Base-by-base conservation (phyloP, 495 filamentous ascomycete species). In the Glutinoglossum americanum region DNA sequence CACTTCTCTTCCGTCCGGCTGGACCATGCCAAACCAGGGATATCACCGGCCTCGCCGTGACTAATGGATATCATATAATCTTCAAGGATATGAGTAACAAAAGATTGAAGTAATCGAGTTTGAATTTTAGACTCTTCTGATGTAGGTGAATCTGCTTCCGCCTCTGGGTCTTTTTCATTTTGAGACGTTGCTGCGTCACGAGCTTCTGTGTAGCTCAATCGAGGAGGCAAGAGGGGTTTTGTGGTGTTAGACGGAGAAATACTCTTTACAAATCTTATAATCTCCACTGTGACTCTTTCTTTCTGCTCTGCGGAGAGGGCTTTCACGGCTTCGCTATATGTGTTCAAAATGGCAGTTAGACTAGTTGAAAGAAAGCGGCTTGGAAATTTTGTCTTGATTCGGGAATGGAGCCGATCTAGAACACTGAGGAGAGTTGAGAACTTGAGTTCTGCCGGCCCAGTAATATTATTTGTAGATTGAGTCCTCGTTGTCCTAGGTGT, bases 301-400 rank as follows among this genome's bases (percentile, higher is more conserved):
- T 70, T 73, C 59, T 75, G 70, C 10, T 58, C 53, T 7, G 51
- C 55, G 8, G 67, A 13, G 19, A 59, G 27, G 19, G 55, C 21
- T 23, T 47, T 13, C 17, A 47, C 23, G 0, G 47, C 62, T 35
- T 64, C 61, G 37, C 76, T 74, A 66, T 88, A 94, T 4, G 83
- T 77, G 33, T 77, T 73, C 19, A 85, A 71, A 11, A 87, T 78
- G 13, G 87, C 84, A 59, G 85, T 82, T 17, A 97, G 76, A 32
- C 87, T 87, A 0, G 86, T 86, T n/a, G 85, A 86, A 32, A 98
- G 74, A 67, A 98, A 98, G 19, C 89, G 83, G 57, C 87, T 93
- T 1, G 92, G 92, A 57, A 83, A 84, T 69, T 89, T 90, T 2
- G 92, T 92, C 66, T 84, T 81, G 66, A 98, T 89, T 47, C 92